These are phyloP conservation scores for Inonotus hispidus DNA, from an alignment of 1,284 basidiomycete species.

Conservation along the genomic window DNA sequence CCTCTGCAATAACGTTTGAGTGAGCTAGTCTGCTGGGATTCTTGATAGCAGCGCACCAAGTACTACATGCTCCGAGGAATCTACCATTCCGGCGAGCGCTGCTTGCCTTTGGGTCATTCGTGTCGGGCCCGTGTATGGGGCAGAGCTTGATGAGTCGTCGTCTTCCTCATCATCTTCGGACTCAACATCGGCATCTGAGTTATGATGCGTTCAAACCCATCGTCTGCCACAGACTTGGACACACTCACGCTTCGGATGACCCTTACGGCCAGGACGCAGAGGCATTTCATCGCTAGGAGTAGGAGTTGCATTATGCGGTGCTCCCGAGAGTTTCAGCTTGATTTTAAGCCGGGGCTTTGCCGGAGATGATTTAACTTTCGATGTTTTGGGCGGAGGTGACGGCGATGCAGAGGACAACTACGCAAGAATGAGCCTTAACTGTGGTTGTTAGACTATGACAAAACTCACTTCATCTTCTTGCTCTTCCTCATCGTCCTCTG, in stretches of 20 bases:
- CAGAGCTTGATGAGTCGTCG: constrained; percentile 28
- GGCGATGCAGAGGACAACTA: constrained; percentile 10
- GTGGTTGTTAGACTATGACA: neutral
- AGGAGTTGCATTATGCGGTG: constrained; percentile 34
- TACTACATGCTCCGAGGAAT: constrained; percentile 55
- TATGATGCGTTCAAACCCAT: constrained; percentile 9
- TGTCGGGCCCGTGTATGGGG: constrained; percentile 31
- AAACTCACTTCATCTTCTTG: constrained; percentile 23
- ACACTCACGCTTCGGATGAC: constrained; percentile 21
- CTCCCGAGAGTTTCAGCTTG: constrained; percentile 53
- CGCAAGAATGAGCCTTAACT: constrained; percentile 2
- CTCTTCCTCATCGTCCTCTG: constrained; percentile 29
- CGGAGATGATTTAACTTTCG: constrained; percentile 16
- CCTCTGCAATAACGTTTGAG: constrained; percentile 23
- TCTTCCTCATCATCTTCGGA: constrained; percentile 38
- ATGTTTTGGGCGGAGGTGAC: constrained; percentile 8
- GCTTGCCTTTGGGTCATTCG: constrained; percentile 68
- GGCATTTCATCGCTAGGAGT: constrained; percentile 32
- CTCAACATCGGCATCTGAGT: constrained; percentile 52
- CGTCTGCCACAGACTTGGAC: neutral
- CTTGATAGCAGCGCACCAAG: constrained; percentile 35
- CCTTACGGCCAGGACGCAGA: constrained; percentile 24
- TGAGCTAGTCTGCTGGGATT: neutral
- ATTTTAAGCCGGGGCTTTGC: constrained; percentile 50
- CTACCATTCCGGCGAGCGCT: constrained; percentile 61